A percentile compares a stretch with the other conserved stretches of the same genome.
These are phyloP conservation scores for Fusarium humuli DNA, from an alignment of 2,329 filamentous ascomycete species.

Conservation along the genomic window DNA sequence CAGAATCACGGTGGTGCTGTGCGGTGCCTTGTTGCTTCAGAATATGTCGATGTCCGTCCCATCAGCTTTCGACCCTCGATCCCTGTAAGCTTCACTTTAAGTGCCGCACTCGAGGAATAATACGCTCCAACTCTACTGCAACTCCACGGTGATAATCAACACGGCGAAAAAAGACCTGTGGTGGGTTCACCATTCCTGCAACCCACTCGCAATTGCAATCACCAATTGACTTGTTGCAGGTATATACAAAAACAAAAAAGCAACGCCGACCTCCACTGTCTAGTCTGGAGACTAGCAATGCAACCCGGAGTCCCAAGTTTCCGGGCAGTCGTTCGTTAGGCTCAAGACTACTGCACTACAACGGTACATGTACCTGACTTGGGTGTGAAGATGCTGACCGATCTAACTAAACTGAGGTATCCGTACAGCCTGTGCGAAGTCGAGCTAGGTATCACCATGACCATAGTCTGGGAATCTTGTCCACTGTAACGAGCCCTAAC, in stretches of 20 bases:
- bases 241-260: conserved; percentile 14
- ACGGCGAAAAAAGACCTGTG: neutral
- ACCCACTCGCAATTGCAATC: conserved; percentile 1
- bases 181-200: conserved; percentile 31
- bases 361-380: conserved; percentile 29
- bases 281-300: conserved; percentile 19
- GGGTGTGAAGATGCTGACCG: conserved; percentile 19
- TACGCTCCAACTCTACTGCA: neutral
- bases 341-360: conserved; percentile 17
- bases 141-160: conserved; percentile 11
- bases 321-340: conserved; percentile 29
- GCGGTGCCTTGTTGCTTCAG: conserved; percentile 23
- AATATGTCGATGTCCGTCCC: conserved; percentile 42
- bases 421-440: conserved; percentile 3
- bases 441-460: conserved; percentile 10
- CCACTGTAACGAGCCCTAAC: conserved; percentile 15
- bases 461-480: neutral
- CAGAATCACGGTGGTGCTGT: conserved; percentile 25
- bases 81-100: conserved; percentile 25
- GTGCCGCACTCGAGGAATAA: neutral
- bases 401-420: conserved; percentile 6
- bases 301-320: conserved; percentile 33
- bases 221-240: neutral
- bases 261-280: conserved; percentile 8
- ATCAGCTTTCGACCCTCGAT: conserved; percentile 37